Conservation (phyloP, 2,329 filamentous ascomycete genomes). For the Hirsutella rhossiliensis region DNA sequence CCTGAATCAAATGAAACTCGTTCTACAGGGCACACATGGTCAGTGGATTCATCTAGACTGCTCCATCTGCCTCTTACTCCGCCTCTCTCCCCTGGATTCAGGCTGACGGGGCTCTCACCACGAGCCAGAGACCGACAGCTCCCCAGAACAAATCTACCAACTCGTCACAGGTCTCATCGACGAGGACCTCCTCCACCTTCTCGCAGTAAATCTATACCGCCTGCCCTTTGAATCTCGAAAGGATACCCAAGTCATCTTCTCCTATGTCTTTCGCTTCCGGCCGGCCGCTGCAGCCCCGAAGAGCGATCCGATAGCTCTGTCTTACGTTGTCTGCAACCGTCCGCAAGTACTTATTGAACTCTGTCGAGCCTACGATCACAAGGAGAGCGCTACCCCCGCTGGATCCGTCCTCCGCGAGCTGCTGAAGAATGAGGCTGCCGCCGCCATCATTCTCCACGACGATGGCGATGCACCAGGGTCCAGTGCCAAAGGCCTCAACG, state of each 20-base stretch:
- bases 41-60: constrained; percentile 12
- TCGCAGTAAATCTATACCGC: constrained; percentile 71
- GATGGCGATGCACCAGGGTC: constrained; percentile 63
- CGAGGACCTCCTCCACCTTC: constrained; percentile 76
- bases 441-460: constrained; percentile 86
- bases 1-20: constrained; percentile 80
- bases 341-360: constrained; percentile 81
- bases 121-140: constrained; percentile 64
- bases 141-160: constrained; percentile 76
- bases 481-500: constrained; percentile 61
- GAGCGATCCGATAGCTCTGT: constrained; percentile 71
- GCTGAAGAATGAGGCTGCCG: constrained; percentile 78
- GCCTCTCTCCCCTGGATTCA: neutral
- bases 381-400: constrained; percentile 84
- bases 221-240: constrained; percentile 94
- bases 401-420: constrained; percentile 84
- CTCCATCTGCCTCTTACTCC: neutral
- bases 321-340: constrained; percentile 76
- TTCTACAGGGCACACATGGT: constrained; percentile 91
- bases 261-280: constrained; percentile 84
- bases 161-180: constrained; percentile 76
- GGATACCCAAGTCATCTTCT: constrained; percentile 91
- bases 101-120: neutral
- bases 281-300: constrained; percentile 54
- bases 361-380: constrained; percentile 80